phyloP scores from a whole-genome alignment of 1,284 basidiomycete genomes.

The Ceratobasidium sp. region DNA sequence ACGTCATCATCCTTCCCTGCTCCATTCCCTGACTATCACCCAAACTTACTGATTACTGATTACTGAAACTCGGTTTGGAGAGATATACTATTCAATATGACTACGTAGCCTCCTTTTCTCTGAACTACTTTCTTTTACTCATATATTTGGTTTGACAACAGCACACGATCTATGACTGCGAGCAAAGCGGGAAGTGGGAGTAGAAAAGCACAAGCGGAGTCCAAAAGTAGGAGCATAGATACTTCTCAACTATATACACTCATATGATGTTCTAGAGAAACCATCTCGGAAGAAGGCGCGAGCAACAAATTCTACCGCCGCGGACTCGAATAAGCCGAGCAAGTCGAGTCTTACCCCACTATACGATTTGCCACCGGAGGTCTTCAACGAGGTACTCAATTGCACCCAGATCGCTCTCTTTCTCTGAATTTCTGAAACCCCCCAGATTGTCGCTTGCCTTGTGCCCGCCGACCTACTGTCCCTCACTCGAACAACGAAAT shows the following conservation, averaged over 20 bases:
- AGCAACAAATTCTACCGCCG: too few species aligned
- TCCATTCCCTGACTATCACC: not conserved
- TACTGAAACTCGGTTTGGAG: not conserved
- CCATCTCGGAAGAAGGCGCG: not conserved
- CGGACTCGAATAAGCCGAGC: too few species aligned
- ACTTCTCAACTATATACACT: not conserved
- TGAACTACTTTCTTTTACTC: not conserved
- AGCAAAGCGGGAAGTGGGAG: not conserved
- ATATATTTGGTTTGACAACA: not conserved
- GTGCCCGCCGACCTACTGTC: conserved; percentile 53
- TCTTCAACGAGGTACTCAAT: not conserved
- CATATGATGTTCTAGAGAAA: not conserved
- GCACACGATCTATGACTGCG: not conserved
- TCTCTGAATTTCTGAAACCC: not conserved
- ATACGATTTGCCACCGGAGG: too few species aligned
- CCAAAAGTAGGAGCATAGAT: not conserved
- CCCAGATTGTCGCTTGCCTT: conserved; percentile 52
- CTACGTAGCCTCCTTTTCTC: not conserved
- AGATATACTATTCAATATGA: not conserved
- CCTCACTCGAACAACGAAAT: conserved; percentile 45
- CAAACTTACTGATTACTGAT: not conserved
- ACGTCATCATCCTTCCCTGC: not conserved
- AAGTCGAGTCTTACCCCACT: too few species aligned
- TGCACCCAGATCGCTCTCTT: not conserved
- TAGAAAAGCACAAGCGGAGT: not conserved